These are phyloP conservation scores for rapeseed (Brassica napus) DNA, from an alignment of 345 rosid genomes.

Conservation along the genomic window Da-Ae NC_063436.1:27190501-27191000, in stretches of 20 bases:
- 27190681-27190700: no score
- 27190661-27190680: no score
- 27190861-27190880: conserved; percentile 11
- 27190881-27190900: not conserved
- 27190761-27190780: conserved; percentile 22
- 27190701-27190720: not conserved
- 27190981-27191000: conserved; percentile 29
- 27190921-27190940: conserved; percentile 22
- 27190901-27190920: conserved; percentile 15
- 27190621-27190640: no score
- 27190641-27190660: no score
- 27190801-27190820: conserved; percentile 34
- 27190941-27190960: not conserved
- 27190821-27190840: conserved; percentile 22
- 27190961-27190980: not conserved
- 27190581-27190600: not conserved
- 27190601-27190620: no score
- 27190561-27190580: conserved; percentile 32
- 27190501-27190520: conserved; percentile 57
- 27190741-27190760: not conserved
- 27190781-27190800: conserved; percentile 20
- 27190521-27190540: conserved; percentile 36
- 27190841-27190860: not conserved
- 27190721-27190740: conserved; percentile 27
- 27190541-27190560: conserved; percentile 42